These are phyloP conservation scores for Fusarium chaquense DNA, from an alignment of 2,329 filamentous ascomycete genomes.

Conservation along the genomic window DNA sequence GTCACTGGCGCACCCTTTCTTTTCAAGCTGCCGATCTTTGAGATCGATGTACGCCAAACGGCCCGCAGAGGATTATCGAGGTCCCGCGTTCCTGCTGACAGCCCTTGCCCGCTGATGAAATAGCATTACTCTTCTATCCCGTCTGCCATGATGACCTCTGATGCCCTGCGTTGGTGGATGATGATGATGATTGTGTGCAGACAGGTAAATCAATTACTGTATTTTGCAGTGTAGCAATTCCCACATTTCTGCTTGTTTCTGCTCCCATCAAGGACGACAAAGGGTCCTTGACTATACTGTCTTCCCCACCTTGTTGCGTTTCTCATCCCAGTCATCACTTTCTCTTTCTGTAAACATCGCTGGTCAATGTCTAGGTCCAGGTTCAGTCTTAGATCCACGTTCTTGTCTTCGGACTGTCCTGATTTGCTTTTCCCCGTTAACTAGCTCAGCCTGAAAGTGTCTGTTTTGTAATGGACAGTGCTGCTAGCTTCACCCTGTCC, in stretches of 20 bases:
- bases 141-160: constrained; percentile 8
- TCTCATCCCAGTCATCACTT: constrained; percentile 26
- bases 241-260: constrained; percentile 29
- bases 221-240: constrained; percentile 1
- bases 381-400: constrained; percentile 16
- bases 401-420: constrained; percentile 17
- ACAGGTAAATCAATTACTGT: background rate
- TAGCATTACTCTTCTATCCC: background rate
- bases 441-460: constrained; percentile 32
- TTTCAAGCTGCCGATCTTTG: constrained; percentile 42
- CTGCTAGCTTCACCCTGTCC: constrained; percentile 37
- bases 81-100: constrained; percentile 38
- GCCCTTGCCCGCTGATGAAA: constrained; percentile 15
- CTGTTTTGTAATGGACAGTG: background rate
- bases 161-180: background rate
- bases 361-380: constrained; percentile 19
- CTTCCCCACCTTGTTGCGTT: constrained; percentile 38
- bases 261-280: constrained; percentile 24
- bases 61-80: constrained; percentile 38
- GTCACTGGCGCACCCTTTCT: constrained; percentile 45
- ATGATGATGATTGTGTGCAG: background rate
- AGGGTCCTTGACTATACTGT: constrained; percentile 31
- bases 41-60: constrained; percentile 47
- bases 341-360: constrained; percentile 19
- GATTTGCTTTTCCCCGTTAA: constrained; percentile 17